Conservation (phyloP, 1,284 basidiomycete species). For the Cutaneotrichosporon cavernicola region DNA sequence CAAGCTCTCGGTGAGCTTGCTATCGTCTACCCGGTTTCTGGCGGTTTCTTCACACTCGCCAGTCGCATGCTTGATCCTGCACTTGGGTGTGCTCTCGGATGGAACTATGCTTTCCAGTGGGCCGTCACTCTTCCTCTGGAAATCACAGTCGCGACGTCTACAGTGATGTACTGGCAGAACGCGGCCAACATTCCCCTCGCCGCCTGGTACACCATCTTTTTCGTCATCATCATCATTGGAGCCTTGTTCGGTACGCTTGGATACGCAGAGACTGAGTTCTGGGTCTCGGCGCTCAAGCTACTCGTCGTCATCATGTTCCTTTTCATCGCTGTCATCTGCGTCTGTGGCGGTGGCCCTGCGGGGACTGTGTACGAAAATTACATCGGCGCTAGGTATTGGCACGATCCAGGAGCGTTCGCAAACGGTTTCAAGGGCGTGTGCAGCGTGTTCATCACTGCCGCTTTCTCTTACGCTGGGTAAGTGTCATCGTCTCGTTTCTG, state of each 20-base stretch:
- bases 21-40: constrained; percentile 55
- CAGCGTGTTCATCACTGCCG: constrained; percentile 56
- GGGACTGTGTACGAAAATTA: constrained; percentile 37
- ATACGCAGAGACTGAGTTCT: constrained; percentile 53
- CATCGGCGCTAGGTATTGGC: constrained; percentile 42
- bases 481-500: not conserved
- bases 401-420: constrained; percentile 50
- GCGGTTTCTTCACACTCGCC: constrained; percentile 55
- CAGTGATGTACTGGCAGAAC: constrained; percentile 47
- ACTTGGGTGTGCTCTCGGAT: constrained; percentile 51
- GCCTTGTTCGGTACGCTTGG: constrained; percentile 44
- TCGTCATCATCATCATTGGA: constrained; percentile 36
- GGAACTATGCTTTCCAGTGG: constrained; percentile 53
- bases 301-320: constrained; percentile 53
- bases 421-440: constrained; percentile 56
- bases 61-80: constrained; percentile 46
- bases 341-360: constrained; percentile 47
- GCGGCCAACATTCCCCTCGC: constrained; percentile 38
- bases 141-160: constrained; percentile 52
- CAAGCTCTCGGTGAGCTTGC: constrained; percentile 56
- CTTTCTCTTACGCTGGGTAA: constrained; percentile 69
- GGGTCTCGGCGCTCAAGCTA: constrained; percentile 50
- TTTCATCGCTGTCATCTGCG: constrained; percentile 44
- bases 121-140: constrained; percentile 52
- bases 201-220: constrained; percentile 52